These are phyloP conservation scores for Hylodesmum podocarpum DNA, from an alignment of 306 rosid genomes.

Conservation along the genomic window DNA sequence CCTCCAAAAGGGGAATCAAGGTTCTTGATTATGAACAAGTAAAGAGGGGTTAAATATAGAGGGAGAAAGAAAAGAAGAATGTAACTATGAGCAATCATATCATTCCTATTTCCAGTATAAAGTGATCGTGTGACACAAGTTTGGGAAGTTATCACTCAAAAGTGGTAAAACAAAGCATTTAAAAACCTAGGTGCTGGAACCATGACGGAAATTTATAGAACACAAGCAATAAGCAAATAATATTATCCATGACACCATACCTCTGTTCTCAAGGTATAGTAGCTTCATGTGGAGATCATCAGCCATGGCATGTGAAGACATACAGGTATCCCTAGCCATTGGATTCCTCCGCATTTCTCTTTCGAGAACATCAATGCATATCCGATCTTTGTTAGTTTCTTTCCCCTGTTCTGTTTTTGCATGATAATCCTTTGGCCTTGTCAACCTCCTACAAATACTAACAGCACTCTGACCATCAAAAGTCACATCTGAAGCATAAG, in stretches of 20 bases:
- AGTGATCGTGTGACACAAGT: not conserved
- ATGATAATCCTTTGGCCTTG: conserved; percentile 81
- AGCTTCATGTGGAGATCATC: conserved; percentile 75
- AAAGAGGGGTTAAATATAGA: not conserved
- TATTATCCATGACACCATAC: conserved; percentile 37
- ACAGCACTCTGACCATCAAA: conserved; percentile 80
- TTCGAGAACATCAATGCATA: conserved; percentile 91
- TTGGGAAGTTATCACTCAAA: not conserved
- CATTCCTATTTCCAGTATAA: not conserved
- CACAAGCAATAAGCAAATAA: conserved; percentile 1
- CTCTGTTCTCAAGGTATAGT: conserved; percentile 82
- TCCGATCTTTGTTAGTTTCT: conserved; percentile 79
- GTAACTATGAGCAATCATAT: not conserved
- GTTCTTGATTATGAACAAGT: not conserved
- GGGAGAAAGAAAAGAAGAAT: not conserved
- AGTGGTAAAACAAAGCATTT: not conserved
- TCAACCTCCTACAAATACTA: conserved; percentile 82
- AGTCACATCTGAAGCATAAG: conserved; percentile 68
- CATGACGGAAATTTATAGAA: not conserved
- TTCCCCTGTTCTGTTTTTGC: conserved; percentile 61
- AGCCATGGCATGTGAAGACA: conserved; percentile 45
- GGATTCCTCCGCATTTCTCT: conserved; percentile 89
- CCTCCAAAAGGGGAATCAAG: not conserved
- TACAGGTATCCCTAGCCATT: conserved; percentile 45
- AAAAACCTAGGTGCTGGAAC: not conserved